Conservation (phyloP, 495 filamentous ascomycete genomes). For the Penicillium taxi region DNA sequence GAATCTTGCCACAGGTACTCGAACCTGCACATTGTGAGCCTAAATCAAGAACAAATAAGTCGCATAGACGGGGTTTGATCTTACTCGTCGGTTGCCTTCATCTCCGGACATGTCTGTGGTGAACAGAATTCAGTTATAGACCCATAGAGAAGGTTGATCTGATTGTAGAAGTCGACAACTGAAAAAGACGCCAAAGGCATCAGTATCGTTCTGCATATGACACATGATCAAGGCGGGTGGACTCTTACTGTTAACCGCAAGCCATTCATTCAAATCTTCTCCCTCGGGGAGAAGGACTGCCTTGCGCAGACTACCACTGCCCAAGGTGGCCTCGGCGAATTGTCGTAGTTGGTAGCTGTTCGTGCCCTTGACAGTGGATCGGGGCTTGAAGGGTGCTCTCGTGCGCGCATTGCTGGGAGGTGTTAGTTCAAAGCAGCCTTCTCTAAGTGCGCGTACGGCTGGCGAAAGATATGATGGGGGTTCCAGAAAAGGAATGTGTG, state of each 20-base stretch:
- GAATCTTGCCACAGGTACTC: slow-evolving; percentile 98
- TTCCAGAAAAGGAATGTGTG: slow-evolving; percentile 25
- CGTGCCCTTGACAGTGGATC: slow-evolving; percentile 76
- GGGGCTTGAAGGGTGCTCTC: slow-evolving; percentile 84
- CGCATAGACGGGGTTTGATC: slow-evolving; percentile 11
- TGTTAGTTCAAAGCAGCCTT: slow-evolving; percentile 35
- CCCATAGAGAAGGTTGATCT: slow-evolving; percentile 97
- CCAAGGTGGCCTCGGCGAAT: slow-evolving; percentile 94
- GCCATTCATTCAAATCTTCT: slow-evolving; percentile 94
- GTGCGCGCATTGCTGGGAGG: slow-evolving; percentile 78
- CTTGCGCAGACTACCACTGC: slow-evolving; percentile 89
- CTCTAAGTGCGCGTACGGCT: slow-evolving; percentile 34
- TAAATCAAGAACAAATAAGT: not conserved
- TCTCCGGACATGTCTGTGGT: slow-evolving; percentile 91
- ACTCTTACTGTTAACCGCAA: slow-evolving; percentile 81
- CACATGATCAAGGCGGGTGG: not conserved
- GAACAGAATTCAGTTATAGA: slow-evolving; percentile 99
- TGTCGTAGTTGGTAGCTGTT: slow-evolving; percentile 94
- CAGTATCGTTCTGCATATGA: slow-evolving; percentile 2
- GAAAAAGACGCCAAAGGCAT: slow-evolving; percentile 2
- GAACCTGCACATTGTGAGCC: slow-evolving; percentile 49
- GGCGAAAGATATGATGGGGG: slow-evolving; percentile 37
- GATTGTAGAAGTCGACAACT: slow-evolving; percentile 99
- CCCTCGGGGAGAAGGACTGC: slow-evolving; percentile 95
- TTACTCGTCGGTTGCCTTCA: slow-evolving; percentile 98